Evolutionary conservation across 2,329 filamentous ascomycete genomes (phyloP), one percentile per base, ranked within the genome.

Genomic region (Setomelanomma holmii): DNA sequence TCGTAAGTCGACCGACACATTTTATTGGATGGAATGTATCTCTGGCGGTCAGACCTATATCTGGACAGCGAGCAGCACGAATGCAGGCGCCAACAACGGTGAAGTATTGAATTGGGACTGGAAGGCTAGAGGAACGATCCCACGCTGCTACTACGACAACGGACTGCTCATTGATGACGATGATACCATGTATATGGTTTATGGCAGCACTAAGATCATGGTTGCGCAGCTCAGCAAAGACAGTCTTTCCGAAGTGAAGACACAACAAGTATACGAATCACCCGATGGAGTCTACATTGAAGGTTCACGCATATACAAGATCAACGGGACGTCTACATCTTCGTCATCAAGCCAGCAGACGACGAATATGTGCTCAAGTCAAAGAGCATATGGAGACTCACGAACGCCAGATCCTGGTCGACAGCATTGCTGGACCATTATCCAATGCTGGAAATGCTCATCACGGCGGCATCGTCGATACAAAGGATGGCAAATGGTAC

Each of bases 1-100:
- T 63, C 78, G 82, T 5, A 60, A 77, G 41, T 80, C 77, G 24
- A 80, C 76, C 22, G 73, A 76, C 1, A 69, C 73, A 1, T 86
- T 79, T 67, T 84, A 85, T 71, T 86, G 83, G 83, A 76, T 84
- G 7, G 84, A 83, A 1, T 86, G 84, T 58, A 74, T 84, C 16
- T n/a, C 14, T 36, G 79, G 75, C 43, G 71, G 74, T 24, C 75
- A 76, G 7, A 84, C 83, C 0, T 84, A 83, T 61, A 69, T 86
- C 30, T 86, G 80, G 58, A 84, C 82, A 0, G 76, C 83, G 0
- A 66, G 68, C 8, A 73, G 73, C 4, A 70, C 71, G 1, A 79
- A 78, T 0, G 78, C 79, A 0, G 64, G 41, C 8, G 48, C 48
- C 30, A 69, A 70, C 49, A 63, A 63, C 16, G 71, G 69, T 30